These are phyloP conservation scores for Spencermartinsiella europaea DNA, from an alignment of 805 yeast species.

Conservation along the genomic window DNA sequence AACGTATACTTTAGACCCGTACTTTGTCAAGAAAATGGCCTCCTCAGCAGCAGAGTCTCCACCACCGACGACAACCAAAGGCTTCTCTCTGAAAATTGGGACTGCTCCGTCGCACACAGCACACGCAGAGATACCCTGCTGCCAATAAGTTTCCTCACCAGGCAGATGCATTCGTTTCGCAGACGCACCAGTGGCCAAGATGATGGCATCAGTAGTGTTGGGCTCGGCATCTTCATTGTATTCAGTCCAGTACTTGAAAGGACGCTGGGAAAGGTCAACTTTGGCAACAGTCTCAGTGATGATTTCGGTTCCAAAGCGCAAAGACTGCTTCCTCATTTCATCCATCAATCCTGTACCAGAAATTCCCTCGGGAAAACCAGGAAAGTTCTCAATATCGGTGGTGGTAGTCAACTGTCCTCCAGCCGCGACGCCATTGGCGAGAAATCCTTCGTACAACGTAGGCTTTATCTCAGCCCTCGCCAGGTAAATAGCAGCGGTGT, in stretches of 20 bases:
- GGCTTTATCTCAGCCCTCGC: slow-evolving; percentile 97
- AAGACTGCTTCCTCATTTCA: slow-evolving; percentile 84
- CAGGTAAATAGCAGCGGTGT: slow-evolving; percentile 96
- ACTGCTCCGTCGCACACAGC: slow-evolving; percentile 99
- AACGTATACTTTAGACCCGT: slow-evolving; percentile 92
- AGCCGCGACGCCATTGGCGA: slow-evolving; percentile 97
- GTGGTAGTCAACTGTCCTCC: slow-evolving; percentile 99
- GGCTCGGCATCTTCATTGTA: slow-evolving; percentile 90
- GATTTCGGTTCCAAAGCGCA: slow-evolving; percentile 84
- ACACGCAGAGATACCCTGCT: slow-evolving; percentile 97
- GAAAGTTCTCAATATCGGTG: slow-evolving; percentile 97
- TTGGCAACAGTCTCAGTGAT: slow-evolving; percentile 93
- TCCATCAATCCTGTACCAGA: slow-evolving; percentile 89
- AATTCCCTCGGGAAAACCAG: slow-evolving; percentile 95
- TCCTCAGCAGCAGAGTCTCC: slow-evolving; percentile 99
- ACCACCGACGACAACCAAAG: slow-evolving; percentile 97
- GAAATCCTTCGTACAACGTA: slow-evolving; percentile 88
- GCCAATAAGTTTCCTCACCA: slow-evolving; percentile 99
- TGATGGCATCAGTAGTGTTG: slow-evolving; percentile 84
- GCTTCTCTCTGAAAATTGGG: slow-evolving; percentile 96
- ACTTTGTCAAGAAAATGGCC: slow-evolving; percentile 93
- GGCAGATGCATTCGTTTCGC: slow-evolving; percentile 92
- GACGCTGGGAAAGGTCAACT: slow-evolving; percentile 80
- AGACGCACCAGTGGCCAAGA: slow-evolving; percentile 96
- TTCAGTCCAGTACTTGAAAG: slow-evolving; percentile 97